These are phyloP conservation scores for Cordyceps tenuipes DNA, from an alignment of 2,329 filamentous ascomycete genomes.

Conservation along the genomic window DNA sequence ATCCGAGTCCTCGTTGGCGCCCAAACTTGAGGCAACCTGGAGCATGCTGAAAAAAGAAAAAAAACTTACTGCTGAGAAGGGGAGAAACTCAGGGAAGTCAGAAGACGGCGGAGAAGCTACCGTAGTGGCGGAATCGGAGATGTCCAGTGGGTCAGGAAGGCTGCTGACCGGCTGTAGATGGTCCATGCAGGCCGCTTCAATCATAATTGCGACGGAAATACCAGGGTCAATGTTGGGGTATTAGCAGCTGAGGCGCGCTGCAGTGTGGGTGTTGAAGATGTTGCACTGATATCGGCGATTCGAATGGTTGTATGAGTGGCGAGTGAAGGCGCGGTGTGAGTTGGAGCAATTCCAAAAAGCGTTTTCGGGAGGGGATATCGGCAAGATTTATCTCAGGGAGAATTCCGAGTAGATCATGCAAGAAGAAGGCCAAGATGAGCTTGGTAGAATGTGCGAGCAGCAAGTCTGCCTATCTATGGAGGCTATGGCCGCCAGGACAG, in stretches of 20 bases:
- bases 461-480: constrained; percentile 4
- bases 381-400: neutral
- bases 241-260: neutral
- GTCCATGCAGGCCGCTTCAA: constrained; percentile 1
- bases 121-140: neutral
- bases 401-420: neutral
- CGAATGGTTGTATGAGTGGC: neutral
- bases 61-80: constrained; percentile 4
- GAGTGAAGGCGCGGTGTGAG: neutral
- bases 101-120: neutral
- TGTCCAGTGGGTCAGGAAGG: neutral
- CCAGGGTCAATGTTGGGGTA: neutral
- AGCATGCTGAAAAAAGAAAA: no score
- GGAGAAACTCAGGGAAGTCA: constrained; percentile 3
- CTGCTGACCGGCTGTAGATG: neutral
- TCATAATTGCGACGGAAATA: neutral
- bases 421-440: neutral
- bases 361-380: neutral
- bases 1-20: constrained; percentile 1
- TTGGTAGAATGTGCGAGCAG: neutral
- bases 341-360: neutral
- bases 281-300: neutral
- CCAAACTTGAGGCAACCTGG: neutral
- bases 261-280: neutral
- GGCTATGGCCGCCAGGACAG: neutral